A percentile compares a stretch with the other conserved stretches of the same genome.
phyloP scores from a whole-genome alignment of 2,329 filamentous ascomycete genomes.

The Colletotrichum australisinense region DNA sequence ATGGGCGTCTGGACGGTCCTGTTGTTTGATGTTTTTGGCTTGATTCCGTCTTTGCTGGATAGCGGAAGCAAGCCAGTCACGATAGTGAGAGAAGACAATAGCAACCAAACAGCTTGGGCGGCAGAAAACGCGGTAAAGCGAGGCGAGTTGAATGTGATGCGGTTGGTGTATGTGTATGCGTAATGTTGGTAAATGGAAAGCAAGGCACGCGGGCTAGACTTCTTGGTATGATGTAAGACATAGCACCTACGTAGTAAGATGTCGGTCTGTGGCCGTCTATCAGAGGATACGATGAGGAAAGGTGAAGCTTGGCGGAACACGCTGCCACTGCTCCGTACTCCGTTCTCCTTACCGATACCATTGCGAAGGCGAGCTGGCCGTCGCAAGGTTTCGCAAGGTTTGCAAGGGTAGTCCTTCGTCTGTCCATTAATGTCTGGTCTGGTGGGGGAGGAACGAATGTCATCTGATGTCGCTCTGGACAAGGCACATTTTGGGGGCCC shows the following conservation, averaged over 20 bases:
- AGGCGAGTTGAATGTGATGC: not conserved
- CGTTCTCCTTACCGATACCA: too few relatives aligned
- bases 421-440: not conserved
- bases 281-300: conserved; percentile 11
- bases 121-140: not conserved
- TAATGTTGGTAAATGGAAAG: not conserved
- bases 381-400: conserved; percentile 18
- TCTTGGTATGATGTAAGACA: conserved; percentile 34
- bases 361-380: not conserved
- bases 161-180: not conserved
- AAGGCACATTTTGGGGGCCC: not conserved
- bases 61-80: not conserved
- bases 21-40: not conserved
- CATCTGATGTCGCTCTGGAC: conserved; percentile 21
- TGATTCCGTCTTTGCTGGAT: not conserved
- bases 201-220: conserved; percentile 4
- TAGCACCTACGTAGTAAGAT: too few relatives aligned
- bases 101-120: too few relatives aligned
- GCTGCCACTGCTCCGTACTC: not conserved
- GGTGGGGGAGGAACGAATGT: conserved; percentile 5
- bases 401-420: not conserved
- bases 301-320: conserved; percentile 6
- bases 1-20: not conserved
- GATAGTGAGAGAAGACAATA: not conserved
- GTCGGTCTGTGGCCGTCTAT: not conserved